Evolutionary conservation across 306 rosid species (phyloP).

Genomic region (Prunus armeniaca): DNA sequence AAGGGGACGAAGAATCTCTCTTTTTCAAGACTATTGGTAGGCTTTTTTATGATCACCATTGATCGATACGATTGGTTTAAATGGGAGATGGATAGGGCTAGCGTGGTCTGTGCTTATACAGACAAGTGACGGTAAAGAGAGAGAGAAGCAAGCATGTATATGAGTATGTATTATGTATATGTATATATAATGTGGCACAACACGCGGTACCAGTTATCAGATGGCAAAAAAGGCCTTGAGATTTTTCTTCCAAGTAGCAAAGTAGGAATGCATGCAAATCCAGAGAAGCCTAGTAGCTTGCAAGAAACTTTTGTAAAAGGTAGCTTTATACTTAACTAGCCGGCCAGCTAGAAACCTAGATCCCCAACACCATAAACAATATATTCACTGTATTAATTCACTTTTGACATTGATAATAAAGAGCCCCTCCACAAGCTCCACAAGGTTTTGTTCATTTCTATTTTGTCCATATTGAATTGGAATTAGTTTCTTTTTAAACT

Average conservation of each 20-base stretch:
- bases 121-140: conserved; percentile 47
- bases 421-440: conserved; percentile 19
- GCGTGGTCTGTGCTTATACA: conserved; percentile 54
- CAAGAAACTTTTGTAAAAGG: background rate
- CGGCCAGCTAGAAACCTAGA: background rate
- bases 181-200: conserved; percentile 30
- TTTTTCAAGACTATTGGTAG: background rate
- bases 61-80: conserved; percentile 33
- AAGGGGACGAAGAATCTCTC: conserved; percentile 17
- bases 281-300: background rate
- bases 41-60: background rate
- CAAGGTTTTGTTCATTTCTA: conserved; percentile 37
- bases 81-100: conserved; percentile 21
- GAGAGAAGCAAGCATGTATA: no score
- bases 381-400: conserved; percentile 12
- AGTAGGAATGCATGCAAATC: no score
- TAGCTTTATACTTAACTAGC: background rate
- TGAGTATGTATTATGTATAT: no score
- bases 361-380: background rate
- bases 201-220: conserved; percentile 17
- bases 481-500: background rate
- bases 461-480: conserved; percentile 66
- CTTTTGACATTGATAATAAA: conserved; percentile 35
- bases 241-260: background rate
- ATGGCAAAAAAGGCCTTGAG: background rate